Base-by-base conservation (phyloP, 495 filamentous ascomycete genomes). In the Tuber aestivum region DNA sequence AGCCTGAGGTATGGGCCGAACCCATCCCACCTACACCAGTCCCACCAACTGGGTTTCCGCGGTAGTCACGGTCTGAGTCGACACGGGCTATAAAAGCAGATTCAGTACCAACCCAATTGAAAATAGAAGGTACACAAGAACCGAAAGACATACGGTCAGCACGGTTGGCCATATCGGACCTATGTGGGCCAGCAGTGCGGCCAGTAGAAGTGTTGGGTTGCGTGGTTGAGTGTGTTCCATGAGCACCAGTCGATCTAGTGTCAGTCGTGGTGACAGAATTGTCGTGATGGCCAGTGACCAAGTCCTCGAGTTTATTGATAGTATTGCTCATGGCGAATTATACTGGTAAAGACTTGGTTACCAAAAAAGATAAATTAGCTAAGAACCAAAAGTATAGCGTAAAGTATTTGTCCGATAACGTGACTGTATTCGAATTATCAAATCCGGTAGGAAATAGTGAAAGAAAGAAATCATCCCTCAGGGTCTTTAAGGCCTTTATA, bases 291-390 rank as follows among this genome's bases (percentile, higher is more conserved):
- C 77, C 70, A 41, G 74, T 61, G 74, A 94, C 77, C 81, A 87
- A 90, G 48, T 93, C 89, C 85, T 93, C 93, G 84, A 92, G 87
- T 81, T 93, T 94, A 86, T 93, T 87, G 79, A 92, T 83, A 76
- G 93, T 83, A 44, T 72, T 73, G 37, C 78, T 81, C 81, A 83
- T 83, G 72, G 56, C 80, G 50, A 20, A 23, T 16, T 61, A 44
- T 71, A n/a, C 21, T 56, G 9, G 50, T 56, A 27, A 56, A n/a
- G n/a, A 4, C 23, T 27, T 27, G 23, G 6, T 50, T 50, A 48
- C n/a, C n/a, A 23, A 56, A n/a, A 56, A 56, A 27, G 23, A 56
- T 50, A 50, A n/a, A n/a, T n/a, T 44, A 0, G 42, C 18, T 10
- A 9, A 9, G 14, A 7, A 10, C 3, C 14, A 16, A 3, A 44